Base-by-base conservation (phyloP, 2,329 filamentous ascomycete species). In the Albifimbria verrucaria region DNA sequence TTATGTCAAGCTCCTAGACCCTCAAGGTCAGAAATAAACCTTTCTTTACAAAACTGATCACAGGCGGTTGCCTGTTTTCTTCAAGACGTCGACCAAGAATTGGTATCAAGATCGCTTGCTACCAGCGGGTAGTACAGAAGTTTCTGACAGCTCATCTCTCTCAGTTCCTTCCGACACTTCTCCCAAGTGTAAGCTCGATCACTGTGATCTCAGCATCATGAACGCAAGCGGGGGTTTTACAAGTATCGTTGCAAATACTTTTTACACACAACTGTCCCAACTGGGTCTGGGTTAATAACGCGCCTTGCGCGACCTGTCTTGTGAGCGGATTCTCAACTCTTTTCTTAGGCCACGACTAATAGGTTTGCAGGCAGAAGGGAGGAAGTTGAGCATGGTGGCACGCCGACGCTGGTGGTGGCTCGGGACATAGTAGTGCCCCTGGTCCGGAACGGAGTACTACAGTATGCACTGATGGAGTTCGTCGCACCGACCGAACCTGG, bases 211-310 rank as follows among this genome's bases (percentile, higher is more conserved):
- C n/a, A 39, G 32, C 32, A 39, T n/a, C 15, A 39, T 39, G 32
- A 39, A n/a, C 58, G 68, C 68, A 66, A 67, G 65, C 46, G 63
- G 76, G 74, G 74, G 36, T 78, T 73, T 55, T 80, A 79, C 62
- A 80, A 76, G 68, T 81, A 78, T 64, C 72, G 76, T 42, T 82
- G 79, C 74, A 81, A 79, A 66, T 78, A 80, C 69, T 80, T 77
- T 59, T 74, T 53, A 73, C 75, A 25, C 71, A 78, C 61, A 75
- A 80, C 57, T 81, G 78, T 58, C 72, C 68, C 5, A 77, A 81
- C 58, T 82, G 78, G 79, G 78, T 81, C 11, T 80, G 77, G 66
- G 72, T 81, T 18, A 77, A 79, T 51, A 74, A 77, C 51, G 69
- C 74, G 32, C 68, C 77, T 11, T 82, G 79, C 63, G 68, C 77